phyloP scores from a whole-genome alignment of 129 eudicot species.

The Arctium lappa region DNA sequence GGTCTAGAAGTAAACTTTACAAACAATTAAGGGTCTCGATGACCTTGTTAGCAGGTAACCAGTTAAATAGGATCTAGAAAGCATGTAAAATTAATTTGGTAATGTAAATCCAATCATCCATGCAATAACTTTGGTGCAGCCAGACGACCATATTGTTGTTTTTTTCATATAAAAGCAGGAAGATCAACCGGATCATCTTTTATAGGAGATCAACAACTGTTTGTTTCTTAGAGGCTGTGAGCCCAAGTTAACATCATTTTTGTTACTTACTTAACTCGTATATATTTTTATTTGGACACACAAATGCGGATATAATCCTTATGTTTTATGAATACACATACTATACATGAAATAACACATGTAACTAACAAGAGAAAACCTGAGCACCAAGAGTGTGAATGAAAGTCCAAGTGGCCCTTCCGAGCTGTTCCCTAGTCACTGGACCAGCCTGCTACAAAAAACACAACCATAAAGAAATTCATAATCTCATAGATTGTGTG shows the following conservation, averaged over 20 bases:
- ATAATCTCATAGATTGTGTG: conserved; percentile 9
- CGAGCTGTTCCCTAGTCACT: conserved; percentile 87
- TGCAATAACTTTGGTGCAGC: too few relatives aligned
- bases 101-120: too few relatives aligned
- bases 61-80: too few relatives aligned
- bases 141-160: neutral
- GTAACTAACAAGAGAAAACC: conserved; percentile 36
- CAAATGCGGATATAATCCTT: neutral
- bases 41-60: neutral
- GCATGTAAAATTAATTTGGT: too few relatives aligned
- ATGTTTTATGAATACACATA: neutral
- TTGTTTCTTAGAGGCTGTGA: neutral
- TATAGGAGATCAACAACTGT: neutral
- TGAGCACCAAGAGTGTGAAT: conserved; percentile 99
- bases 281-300: neutral
- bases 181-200: neutral
- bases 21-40: neutral
- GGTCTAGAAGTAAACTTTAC: neutral
- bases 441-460: conserved; percentile 59
- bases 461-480: neutral
- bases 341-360: neutral
- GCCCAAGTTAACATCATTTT: neutral
- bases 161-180: neutral
- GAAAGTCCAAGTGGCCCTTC: conserved; percentile 98
- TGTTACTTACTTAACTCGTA: neutral